phyloP scores from a whole-genome alignment of 805 yeast species.

The Naumovozyma baii region DNA sequence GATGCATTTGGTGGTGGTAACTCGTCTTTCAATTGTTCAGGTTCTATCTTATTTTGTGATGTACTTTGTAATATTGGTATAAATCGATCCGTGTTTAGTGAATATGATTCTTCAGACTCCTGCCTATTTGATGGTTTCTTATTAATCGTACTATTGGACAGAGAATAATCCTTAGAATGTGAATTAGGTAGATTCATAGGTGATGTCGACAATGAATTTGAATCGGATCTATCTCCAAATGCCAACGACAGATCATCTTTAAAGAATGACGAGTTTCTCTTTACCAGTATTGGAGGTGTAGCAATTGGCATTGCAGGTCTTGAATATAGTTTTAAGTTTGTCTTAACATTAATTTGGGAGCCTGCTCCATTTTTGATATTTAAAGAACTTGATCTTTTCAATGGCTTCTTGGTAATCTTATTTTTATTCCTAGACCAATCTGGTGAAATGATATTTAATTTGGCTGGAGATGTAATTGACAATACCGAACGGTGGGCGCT shows the following conservation, averaged over 20 bases:
- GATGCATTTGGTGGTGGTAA: slow-evolving; percentile 40
- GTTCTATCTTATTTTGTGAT: slow-evolving; percentile 28
- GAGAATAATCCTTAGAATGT: no score
- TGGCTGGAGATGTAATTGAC: slow-evolving; percentile 38
- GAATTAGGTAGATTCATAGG: background rate
- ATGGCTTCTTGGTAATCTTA: slow-evolving; percentile 17
- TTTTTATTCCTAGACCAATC: slow-evolving; percentile 13
- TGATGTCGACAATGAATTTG: background rate
- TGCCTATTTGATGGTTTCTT: background rate
- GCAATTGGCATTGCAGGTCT: slow-evolving; percentile 21
- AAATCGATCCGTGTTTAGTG: slow-evolving; percentile 42
- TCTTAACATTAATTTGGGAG: background rate
- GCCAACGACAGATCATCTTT: slow-evolving; percentile 19
- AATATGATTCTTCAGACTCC: slow-evolving; percentile 2
- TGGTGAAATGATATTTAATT: slow-evolving; percentile 35
- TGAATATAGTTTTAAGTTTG: slow-evolving; percentile 7
- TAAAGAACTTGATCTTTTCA: slow-evolving; percentile 20
- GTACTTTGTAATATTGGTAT: slow-evolving; percentile 49
- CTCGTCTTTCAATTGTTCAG: slow-evolving; percentile 29
- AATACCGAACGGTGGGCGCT: slow-evolving; percentile 30
- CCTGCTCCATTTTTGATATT: slow-evolving; percentile 12
- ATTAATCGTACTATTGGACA: no score
- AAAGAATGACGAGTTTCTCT: slow-evolving; percentile 27
- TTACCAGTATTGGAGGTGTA: slow-evolving; percentile 27
- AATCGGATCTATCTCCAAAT: slow-evolving; percentile 3